Evolutionary conservation across 2,329 filamentous ascomycete genomes (phyloP).

Genomic region (Verticillium nonalfalfae): DNA sequence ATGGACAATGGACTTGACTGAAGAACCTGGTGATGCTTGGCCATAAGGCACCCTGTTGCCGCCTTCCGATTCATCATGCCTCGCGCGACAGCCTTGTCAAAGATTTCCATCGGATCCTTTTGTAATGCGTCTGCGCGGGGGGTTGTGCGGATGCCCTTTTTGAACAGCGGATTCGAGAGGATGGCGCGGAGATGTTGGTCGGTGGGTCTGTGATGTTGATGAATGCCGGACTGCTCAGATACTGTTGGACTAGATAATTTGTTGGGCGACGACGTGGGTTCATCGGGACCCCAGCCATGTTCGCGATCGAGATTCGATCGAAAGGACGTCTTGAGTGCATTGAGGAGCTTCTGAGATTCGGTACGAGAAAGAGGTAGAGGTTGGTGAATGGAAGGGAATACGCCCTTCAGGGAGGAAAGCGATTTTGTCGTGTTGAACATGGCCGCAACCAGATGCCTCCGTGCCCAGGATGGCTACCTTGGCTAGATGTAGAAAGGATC

Average conservation of each 20-base stretch:
- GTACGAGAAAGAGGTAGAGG: conserved; percentile 42
- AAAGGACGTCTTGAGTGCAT: conserved; percentile 51
- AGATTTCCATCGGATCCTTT: conserved; percentile 45
- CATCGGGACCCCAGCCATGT: conserved; percentile 37
- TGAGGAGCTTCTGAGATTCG: conserved; percentile 48
- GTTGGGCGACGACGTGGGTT: conserved; percentile 10
- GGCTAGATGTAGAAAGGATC: too few relatives aligned
- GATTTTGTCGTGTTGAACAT: conserved; percentile 28
- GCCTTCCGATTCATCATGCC: conserved; percentile 49
- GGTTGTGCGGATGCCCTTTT: conserved; percentile 20
- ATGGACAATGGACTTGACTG: conserved; percentile 24
- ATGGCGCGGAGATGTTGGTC: conserved; percentile 50
- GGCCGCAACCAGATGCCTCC: background rate
- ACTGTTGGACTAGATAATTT: background rate
- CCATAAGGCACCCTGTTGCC: conserved; percentile 46
- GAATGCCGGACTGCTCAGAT: background rate
- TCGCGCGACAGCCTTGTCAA: conserved; percentile 47
- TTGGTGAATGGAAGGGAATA: conserved; percentile 42
- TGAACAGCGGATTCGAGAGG: conserved; percentile 51
- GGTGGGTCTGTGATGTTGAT: conserved; percentile 25
- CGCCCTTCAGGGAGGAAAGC: conserved; percentile 29
- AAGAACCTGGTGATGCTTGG: conserved; percentile 35
- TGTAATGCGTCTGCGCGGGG: conserved; percentile 5
- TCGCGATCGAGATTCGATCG: conserved; percentile 52
- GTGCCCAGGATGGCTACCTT: too few relatives aligned